A percentile compares a stretch with the other conserved stretches of the same genome.
Evolutionary conservation across 2,329 filamentous ascomycete genomes (phyloP).

Genomic region (Verticillium tricorpus): DNA sequence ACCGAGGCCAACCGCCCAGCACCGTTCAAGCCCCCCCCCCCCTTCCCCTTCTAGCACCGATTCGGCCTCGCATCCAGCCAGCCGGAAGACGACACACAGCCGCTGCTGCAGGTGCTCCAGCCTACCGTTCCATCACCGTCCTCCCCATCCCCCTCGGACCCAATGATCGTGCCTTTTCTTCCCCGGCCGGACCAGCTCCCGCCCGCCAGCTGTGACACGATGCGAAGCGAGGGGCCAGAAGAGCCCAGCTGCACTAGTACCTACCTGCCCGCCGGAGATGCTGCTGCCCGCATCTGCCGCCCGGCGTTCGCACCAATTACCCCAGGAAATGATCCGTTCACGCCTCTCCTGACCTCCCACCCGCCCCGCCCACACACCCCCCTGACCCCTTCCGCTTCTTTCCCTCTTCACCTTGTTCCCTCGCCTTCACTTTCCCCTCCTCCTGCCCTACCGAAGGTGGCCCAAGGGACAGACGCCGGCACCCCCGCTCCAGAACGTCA

Average conservation of each 20-base stretch:
- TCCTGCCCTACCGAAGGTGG: background rate
- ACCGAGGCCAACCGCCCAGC: background rate
- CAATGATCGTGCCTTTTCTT: background rate
- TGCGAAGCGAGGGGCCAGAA: background rate
- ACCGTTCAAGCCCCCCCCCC: background rate
- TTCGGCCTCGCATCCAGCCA: background rate
- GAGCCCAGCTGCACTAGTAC: background rate
- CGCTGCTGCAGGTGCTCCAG: background rate
- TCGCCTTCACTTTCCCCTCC: too few species aligned
- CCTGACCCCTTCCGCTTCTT: background rate
- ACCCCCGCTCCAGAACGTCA: background rate
- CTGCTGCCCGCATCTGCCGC: background rate
- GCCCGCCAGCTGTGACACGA: background rate
- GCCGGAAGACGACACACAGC: background rate
- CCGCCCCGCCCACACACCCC: background rate
- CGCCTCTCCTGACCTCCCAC: slow-evolving; percentile 1
- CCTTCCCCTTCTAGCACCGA: background rate
- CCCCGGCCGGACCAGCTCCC: background rate
- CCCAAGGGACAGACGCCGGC: background rate
- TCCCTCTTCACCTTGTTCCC: background rate
- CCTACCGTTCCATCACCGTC: background rate
- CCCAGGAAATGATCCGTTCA: slow-evolving; percentile 2
- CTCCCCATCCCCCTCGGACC: background rate
- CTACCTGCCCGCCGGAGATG: background rate
- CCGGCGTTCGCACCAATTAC: slow-evolving; percentile 1